Conservation (phyloP, 169 alveolate genomes). For the Plasmodium vinckei region DNA sequence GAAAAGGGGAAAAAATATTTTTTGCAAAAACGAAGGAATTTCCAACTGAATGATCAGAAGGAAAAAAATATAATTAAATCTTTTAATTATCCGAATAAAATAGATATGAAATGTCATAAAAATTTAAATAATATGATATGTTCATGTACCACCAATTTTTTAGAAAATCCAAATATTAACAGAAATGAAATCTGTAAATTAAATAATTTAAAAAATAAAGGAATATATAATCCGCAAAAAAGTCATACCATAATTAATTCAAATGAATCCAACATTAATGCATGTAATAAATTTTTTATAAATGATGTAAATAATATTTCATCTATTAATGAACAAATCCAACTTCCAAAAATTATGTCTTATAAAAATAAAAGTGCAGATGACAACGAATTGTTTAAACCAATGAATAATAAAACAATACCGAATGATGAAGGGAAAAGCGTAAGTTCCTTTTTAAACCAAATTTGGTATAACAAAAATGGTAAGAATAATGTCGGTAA, state of each 20-base stretch:
- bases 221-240: constrained; percentile 1
- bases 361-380: not conserved
- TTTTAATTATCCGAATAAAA: constrained; percentile 22
- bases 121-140: constrained; percentile 3
- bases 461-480: constrained; percentile 44
- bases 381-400: constrained; percentile 1
- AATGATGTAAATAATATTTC: constrained; percentile 1
- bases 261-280: not conserved
- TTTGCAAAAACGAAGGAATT: constrained; percentile 13
- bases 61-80: constrained; percentile 15
- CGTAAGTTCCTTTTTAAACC: constrained; percentile 52
- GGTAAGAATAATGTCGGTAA: not conserved
- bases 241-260: not conserved
- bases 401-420: not conserved
- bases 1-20: constrained; percentile 19
- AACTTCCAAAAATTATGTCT: no score
- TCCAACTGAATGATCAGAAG: constrained; percentile 26
- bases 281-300: constrained; percentile 18
- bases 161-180: constrained; percentile 15
- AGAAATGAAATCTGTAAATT: constrained; percentile 9
- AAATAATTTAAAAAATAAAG: constrained; percentile 33
- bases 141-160: not conserved
- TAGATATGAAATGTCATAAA: constrained; percentile 1
- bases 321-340: not conserved
- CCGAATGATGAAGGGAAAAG: constrained; percentile 9